These are phyloP conservation scores for Lentinula detonsa DNA, from an alignment of 768 basidiomycete species.

Conservation along the genomic window DNA sequence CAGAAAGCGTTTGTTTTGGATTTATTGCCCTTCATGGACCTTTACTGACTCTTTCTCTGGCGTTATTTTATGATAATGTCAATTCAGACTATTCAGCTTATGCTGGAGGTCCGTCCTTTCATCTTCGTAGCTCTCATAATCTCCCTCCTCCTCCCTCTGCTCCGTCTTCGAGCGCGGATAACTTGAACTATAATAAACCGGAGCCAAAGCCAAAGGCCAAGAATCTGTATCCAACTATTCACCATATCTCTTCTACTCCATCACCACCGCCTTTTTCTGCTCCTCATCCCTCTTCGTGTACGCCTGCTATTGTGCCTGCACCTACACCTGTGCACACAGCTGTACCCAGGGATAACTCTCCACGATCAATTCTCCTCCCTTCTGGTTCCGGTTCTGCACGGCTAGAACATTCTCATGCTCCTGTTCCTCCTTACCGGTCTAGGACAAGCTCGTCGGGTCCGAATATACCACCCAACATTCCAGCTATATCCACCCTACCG, in stretches of 20 bases:
- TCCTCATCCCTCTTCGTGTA: background rate
- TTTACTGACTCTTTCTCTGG: slow-evolving; percentile 10
- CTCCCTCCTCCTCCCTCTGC: no score
- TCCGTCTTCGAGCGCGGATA: no score
- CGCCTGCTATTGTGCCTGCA: no score
- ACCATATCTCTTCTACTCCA: background rate
- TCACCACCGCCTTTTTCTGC: background rate
- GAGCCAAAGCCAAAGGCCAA: background rate
- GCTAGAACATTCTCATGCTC: background rate
- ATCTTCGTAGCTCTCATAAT: no score
- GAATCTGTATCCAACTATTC: background rate
- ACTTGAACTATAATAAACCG: background rate
- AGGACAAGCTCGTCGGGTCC: no score
- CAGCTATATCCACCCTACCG: background rate
- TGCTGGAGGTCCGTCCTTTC: slow-evolving; percentile 50
- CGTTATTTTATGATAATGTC: slow-evolving; percentile 12
- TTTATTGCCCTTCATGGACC: background rate
- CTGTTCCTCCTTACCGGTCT: no score
- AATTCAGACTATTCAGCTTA: slow-evolving; percentile 62
- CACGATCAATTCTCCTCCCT: background rate
- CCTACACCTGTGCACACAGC: no score
- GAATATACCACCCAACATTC: background rate
- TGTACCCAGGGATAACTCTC: no score
- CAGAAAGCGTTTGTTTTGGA: background rate
- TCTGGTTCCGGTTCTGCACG: background rate